Conservation (phyloP, 768 basidiomycete genomes). For the Calocera cornea region DNA sequence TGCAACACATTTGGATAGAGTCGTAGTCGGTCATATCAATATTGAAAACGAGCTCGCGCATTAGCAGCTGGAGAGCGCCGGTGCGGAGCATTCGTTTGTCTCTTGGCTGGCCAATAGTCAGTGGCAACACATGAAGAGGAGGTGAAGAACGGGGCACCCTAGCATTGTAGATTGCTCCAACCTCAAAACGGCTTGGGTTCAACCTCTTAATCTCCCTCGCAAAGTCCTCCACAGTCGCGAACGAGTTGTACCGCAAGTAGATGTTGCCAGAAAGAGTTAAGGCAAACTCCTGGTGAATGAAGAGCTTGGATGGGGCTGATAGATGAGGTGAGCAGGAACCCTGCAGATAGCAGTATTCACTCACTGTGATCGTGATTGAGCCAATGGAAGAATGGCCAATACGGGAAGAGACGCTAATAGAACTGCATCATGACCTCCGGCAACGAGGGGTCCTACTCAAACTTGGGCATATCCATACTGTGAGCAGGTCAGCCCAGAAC, state of each 20-base stretch:
- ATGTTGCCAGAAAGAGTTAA: conserved; percentile 84
- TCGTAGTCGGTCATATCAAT: conserved; percentile 99
- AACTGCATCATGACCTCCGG: conserved; percentile 62
- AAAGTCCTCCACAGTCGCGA: conserved; percentile 69
- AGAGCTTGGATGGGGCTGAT: conserved; percentile 49
- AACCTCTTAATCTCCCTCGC: conserved; percentile 75
- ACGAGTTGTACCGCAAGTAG: conserved; percentile 92
- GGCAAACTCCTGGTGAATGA: conserved; percentile 89
- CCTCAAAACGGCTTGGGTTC: conserved; percentile 90
- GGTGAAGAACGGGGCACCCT: conserved; percentile 39
- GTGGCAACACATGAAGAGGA: no score
- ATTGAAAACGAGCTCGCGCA: conserved; percentile 94
- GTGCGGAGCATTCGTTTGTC: conserved; percentile 74
- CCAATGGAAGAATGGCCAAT: conserved; percentile 88
- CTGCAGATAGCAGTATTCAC: neutral
- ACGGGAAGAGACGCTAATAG: conserved; percentile 86
- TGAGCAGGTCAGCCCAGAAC: neutral
- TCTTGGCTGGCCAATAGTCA: conserved; percentile 44
- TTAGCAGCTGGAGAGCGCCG: conserved; percentile 52
- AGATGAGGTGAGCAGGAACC: conserved; percentile 12
- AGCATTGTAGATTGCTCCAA: conserved; percentile 84
- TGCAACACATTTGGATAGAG: conserved; percentile 85
- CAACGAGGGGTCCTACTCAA: conserved; percentile 26
- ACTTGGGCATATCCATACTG: neutral
- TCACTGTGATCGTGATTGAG: conserved; percentile 71